Evolutionary conservation across 345 rosid species (phyloP).

Genomic region (Isatis tinctoria): DNA sequence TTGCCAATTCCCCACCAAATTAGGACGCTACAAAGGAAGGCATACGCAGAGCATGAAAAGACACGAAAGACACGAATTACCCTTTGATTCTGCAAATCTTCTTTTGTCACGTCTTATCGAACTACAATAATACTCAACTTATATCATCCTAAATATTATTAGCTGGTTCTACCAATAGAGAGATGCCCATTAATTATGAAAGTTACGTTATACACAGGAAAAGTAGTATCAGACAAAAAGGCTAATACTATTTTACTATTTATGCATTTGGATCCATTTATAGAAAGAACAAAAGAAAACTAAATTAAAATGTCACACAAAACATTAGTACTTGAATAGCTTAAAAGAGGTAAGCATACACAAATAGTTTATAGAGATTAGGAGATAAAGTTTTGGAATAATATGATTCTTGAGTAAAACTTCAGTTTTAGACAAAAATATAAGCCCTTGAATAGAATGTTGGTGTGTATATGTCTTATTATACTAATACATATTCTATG

Average conservation of each 20-base stretch:
- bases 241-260: not conserved
- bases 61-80: constrained; percentile 15
- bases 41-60: constrained; percentile 26
- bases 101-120: constrained; percentile 33
- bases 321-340: not conserved
- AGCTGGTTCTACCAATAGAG: not conserved
- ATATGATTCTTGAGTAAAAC: not conserved
- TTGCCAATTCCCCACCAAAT: constrained; percentile 40
- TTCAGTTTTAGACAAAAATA: not conserved
- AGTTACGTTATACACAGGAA: not conserved
- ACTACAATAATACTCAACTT: not conserved
- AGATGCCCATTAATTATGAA: not conserved
- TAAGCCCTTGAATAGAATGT: not conserved
- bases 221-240: not conserved
- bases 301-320: not conserved
- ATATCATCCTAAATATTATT: not conserved
- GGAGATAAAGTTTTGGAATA: not conserved
- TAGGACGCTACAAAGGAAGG: constrained; percentile 30
- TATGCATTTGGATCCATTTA: not conserved
- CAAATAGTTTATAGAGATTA: not conserved
- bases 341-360: not conserved
- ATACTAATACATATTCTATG: not conserved
- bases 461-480: not conserved
- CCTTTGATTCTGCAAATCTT: constrained; percentile 27
- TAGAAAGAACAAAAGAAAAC: not conserved